These are phyloP conservation scores for Fraxinus angustifolia DNA, from an alignment of 305 asterid genomes.

Conservation along the genomic window DNA sequence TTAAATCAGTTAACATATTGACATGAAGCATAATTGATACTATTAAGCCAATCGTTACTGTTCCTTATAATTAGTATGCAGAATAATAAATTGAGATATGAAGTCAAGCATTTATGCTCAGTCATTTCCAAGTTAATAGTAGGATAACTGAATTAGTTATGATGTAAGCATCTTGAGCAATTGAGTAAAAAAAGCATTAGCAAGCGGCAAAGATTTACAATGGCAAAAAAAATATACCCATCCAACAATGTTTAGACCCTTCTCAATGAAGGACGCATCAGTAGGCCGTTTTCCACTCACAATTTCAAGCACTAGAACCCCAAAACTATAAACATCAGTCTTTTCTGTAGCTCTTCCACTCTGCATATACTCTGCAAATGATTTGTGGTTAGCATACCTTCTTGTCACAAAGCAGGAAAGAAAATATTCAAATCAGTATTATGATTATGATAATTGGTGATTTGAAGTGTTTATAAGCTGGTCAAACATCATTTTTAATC, in stretches of 20 bases:
- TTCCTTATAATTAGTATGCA: background rate
- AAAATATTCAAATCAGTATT: background rate
- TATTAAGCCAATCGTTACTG: background rate
- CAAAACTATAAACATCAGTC: slow-evolving; percentile 91
- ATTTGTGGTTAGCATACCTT: background rate
- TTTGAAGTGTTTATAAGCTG: too few relatives aligned
- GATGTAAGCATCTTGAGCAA: background rate
- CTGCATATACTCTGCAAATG: slow-evolving; percentile 78
- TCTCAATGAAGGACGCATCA: slow-evolving; percentile 89
- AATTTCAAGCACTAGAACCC: slow-evolving; percentile 84
- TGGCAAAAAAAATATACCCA: slow-evolving; percentile 47
- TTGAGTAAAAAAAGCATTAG: background rate
- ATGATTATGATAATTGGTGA: background rate
- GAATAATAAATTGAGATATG: background rate
- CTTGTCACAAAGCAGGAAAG: background rate
- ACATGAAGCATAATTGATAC: background rate
- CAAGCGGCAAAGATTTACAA: background rate
- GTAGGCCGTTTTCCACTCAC: slow-evolving; percentile 89
- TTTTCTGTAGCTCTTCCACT: slow-evolving; percentile 96
- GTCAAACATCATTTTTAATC: background rate
- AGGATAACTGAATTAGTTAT: background rate
- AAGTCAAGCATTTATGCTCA: background rate
- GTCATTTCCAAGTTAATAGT: background rate
- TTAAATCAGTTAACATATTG: background rate
- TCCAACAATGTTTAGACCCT: slow-evolving; percentile 96